phyloP scores from a whole-genome alignment of 2,329 filamentous ascomycete genomes.

The Hymenoscyphus fraxineus region DNA sequence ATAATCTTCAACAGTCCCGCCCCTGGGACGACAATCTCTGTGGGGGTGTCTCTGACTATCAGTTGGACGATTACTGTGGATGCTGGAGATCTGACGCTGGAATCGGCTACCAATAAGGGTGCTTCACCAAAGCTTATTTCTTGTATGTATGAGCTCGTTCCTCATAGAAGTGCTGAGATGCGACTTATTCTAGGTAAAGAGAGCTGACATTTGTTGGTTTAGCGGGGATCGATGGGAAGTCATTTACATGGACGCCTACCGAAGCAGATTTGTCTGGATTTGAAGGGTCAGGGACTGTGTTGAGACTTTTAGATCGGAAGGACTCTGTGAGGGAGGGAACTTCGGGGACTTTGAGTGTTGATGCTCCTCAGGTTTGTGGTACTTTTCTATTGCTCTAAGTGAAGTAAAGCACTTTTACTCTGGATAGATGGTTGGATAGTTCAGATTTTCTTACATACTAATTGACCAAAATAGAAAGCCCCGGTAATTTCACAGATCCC shows the following conservation, averaged over 20 bases:
- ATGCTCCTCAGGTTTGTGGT: not conserved
- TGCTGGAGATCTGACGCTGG: not conserved
- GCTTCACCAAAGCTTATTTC: not conserved
- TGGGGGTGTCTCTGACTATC: not conserved
- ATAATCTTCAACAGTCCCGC: constrained; percentile 2
- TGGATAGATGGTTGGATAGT: not conserved
- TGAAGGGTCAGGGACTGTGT: not conserved
- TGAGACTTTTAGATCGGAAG: not conserved
- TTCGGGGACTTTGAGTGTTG: not conserved
- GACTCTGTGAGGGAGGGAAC: not conserved
- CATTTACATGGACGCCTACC: constrained; percentile 3
- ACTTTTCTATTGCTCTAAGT: not conserved
- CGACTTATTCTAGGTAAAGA: not conserved
- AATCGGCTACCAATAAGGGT: not conserved
- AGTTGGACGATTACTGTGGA: constrained; percentile 7
- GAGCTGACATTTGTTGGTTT: not conserved
- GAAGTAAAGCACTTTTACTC: not conserved
- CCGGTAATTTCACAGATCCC: not conserved
- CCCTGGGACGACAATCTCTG: not conserved
- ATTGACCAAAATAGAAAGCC: not conserved
- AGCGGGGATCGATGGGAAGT: constrained; percentile 2
- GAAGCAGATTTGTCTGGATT: not conserved
- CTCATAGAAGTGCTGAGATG: not conserved
- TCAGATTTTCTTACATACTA: not conserved
- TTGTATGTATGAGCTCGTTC: not conserved